These are phyloP conservation scores for Paraglomus occultum DNA, from an alignment of 192 early-diverging fungal genomes.

Conservation along the genomic window DNA sequence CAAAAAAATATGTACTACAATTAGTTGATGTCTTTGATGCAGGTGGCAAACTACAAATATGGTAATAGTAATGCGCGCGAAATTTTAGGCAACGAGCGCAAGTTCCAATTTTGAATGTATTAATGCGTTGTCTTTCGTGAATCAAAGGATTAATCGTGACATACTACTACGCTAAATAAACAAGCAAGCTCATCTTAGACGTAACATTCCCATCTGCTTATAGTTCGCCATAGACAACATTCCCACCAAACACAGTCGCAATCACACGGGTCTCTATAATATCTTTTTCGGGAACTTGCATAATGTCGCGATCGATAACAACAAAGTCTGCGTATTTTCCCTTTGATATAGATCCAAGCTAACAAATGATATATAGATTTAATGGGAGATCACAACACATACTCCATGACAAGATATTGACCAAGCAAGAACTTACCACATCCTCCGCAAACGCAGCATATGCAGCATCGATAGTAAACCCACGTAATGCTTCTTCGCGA, in stretches of 20 bases:
- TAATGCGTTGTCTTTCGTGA: too few species aligned
- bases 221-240: conserved; percentile 24
- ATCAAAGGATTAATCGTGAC: too few species aligned
- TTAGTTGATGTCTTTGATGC: too few species aligned
- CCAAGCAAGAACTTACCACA: conserved; percentile 32
- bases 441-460: conserved; percentile 49
- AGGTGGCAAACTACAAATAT: too few species aligned
- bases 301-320: conserved; percentile 48
- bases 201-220: background rate
- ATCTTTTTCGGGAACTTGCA: conserved; percentile 36
- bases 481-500: conserved; percentile 43
- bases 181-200: background rate
- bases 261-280: conserved; percentile 31
- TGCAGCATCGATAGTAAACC: conserved; percentile 56
- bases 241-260: conserved; percentile 32
- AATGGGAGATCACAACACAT: conserved; percentile 1
- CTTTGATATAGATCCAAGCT: conserved; percentile 45
- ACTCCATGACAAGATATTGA: background rate
- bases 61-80: too few species aligned
- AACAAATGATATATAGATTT: conserved; percentile 35
- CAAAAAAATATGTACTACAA: too few species aligned
- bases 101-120: too few species aligned
- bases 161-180: too few species aligned
- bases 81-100: too few species aligned
- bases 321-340: conserved; percentile 57